These are phyloP conservation scores for Hyaloscypha hepaticicola DNA, from an alignment of 495 filamentous ascomycete species.

Conservation along the genomic window DNA sequence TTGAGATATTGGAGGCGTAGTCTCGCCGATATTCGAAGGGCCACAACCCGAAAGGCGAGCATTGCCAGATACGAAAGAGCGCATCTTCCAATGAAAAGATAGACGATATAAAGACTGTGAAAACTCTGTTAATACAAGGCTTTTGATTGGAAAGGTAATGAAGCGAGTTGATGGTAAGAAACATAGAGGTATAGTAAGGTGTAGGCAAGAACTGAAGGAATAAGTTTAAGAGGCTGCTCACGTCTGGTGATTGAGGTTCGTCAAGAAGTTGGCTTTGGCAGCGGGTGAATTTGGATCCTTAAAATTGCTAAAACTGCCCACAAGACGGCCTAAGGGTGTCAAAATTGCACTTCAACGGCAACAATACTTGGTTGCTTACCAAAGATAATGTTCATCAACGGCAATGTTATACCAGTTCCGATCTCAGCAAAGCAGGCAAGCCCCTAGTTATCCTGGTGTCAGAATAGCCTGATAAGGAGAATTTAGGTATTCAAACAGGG, in stretches of 20 bases:
- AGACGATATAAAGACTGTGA: slow-evolving; percentile 57
- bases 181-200: neutral
- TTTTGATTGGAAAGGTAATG: too few relatives aligned
- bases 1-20: slow-evolving; percentile 44
- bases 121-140: neutral
- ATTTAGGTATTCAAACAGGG: neutral
- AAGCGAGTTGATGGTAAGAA: neutral
- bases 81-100: slow-evolving; percentile 62
- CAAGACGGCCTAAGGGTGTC: slow-evolving; percentile 16
- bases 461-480: neutral
- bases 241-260: slow-evolving; percentile 34
- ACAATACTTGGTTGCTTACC: slow-evolving; percentile 17
- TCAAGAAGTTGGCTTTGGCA: slow-evolving; percentile 35
- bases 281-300: slow-evolving; percentile 30
- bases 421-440: slow-evolving; percentile 18
- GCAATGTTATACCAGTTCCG: slow-evolving; percentile 34
- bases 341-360: neutral
- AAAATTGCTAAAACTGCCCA: slow-evolving; percentile 36
- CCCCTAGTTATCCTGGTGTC: neutral
- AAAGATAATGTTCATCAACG: slow-evolving; percentile 50
- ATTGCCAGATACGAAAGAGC: slow-evolving; percentile 55
- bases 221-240: slow-evolving; percentile 13
- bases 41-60: slow-evolving; percentile 53
- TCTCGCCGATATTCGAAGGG: slow-evolving; percentile 53
- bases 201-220: neutral